These are phyloP conservation scores for Diaporthe citri DNA, from an alignment of 2,329 filamentous ascomycete genomes.

Conservation along the genomic window DNA sequence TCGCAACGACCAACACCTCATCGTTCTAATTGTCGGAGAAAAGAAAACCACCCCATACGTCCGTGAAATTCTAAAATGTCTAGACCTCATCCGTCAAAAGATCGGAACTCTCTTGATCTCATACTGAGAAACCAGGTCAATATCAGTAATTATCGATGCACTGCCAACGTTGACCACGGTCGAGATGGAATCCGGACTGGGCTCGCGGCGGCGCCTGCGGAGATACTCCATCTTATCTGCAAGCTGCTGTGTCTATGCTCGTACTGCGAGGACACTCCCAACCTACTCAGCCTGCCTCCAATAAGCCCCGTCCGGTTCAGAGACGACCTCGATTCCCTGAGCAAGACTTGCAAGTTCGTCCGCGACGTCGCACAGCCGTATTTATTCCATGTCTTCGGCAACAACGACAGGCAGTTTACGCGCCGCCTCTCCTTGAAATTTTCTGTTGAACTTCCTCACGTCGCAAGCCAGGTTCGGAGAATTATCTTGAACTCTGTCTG, in stretches of 20 bases:
- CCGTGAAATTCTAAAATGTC: background rate
- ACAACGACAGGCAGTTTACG: background rate
- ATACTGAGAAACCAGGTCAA: background rate
- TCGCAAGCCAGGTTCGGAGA: background rate
- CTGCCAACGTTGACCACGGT: too few species aligned
- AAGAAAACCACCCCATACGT: background rate
- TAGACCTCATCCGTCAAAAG: background rate
- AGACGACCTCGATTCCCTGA: background rate
- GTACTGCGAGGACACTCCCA: background rate
- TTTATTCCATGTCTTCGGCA: background rate
- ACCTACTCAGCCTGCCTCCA: background rate
- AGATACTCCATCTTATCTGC: background rate
- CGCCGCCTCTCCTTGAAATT: background rate
- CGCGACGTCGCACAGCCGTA: background rate
- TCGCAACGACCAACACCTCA: background rate
- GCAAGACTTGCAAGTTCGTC: background rate
- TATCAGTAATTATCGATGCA: too few species aligned
- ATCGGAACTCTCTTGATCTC: background rate
- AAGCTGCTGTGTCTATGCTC: background rate
- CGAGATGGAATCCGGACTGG: background rate
- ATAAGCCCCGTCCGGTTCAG: too few species aligned
- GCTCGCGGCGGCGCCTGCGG: background rate
- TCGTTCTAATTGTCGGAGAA: background rate
- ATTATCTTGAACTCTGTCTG: background rate
- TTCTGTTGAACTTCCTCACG: background rate